phyloP scores from a whole-genome alignment of 2,329 filamentous ascomycete species.

The Ophiocordyceps sinensis region DNA sequence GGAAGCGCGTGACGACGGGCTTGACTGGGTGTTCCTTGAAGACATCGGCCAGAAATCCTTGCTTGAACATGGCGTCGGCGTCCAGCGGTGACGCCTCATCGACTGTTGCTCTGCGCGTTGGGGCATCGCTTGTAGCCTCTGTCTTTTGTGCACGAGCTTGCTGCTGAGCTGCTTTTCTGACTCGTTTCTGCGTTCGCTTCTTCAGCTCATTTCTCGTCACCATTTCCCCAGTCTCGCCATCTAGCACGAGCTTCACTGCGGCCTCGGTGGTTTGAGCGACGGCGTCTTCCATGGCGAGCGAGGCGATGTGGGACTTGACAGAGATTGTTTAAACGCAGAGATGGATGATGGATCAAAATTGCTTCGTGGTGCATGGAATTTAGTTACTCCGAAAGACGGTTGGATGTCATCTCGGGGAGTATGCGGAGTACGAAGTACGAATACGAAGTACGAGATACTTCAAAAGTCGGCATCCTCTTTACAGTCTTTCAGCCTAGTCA shows the following conservation, averaged over 20 bases:
- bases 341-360: too few species aligned
- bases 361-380: too few species aligned
- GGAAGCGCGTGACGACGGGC: slow-evolving; percentile 57
- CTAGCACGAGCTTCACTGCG: slow-evolving; percentile 43
- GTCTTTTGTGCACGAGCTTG: slow-evolving; percentile 82
- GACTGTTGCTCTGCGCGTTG: slow-evolving; percentile 1
- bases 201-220: slow-evolving; percentile 48
- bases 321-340: too few species aligned
- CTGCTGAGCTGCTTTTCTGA: slow-evolving; percentile 34
- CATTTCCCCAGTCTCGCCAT: slow-evolving; percentile 50
- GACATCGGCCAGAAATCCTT: slow-evolving; percentile 60
- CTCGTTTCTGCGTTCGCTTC: slow-evolving; percentile 41
- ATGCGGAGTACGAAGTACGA: too few species aligned
- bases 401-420: too few species aligned
- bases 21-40: slow-evolving; percentile 52
- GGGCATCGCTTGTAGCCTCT: slow-evolving; percentile 5
- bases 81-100: slow-evolving; percentile 27
- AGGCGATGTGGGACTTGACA: too few species aligned
- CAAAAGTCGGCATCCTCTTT: too few species aligned
- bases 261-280: too few species aligned
- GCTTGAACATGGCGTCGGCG: slow-evolving; percentile 61
- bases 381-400: too few species aligned
- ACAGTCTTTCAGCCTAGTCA: too few species aligned
- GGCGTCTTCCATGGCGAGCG: too few species aligned
- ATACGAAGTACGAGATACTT: too few species aligned